Conservation (phyloP, 805 yeast species). For the Candida multigemmis region DNA sequence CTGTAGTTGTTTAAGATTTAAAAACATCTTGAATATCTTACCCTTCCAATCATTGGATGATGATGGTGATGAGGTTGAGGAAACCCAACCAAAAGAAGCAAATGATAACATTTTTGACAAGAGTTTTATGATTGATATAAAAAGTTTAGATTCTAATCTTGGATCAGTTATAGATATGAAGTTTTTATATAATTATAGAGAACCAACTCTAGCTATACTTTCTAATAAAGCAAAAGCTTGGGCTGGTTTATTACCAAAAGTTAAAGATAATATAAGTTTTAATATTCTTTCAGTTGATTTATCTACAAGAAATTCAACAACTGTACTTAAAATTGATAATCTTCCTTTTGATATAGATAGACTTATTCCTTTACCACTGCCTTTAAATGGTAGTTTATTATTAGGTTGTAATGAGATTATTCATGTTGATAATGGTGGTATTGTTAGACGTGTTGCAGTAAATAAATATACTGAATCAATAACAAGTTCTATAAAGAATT, state of each 20-base stretch:
- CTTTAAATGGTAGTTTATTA: conserved; percentile 60
- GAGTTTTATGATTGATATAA: conserved; percentile 53
- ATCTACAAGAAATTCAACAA: conserved; percentile 46
- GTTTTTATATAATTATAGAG: conserved; percentile 66
- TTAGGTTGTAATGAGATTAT: conserved; percentile 71
- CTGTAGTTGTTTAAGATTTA: conserved; percentile 50
- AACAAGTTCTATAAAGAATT: conserved; percentile 25
- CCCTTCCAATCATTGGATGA: conserved; percentile 49
- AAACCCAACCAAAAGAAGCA: conserved; percentile 3
- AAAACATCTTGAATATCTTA: conserved; percentile 62
- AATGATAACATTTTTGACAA: conserved; percentile 27
- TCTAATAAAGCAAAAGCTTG: conserved; percentile 52
- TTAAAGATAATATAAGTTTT: conserved; percentile 54
- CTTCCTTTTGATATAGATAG: conserved; percentile 70
- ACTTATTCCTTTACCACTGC: conserved; percentile 53
- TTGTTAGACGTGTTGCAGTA: conserved; percentile 51
- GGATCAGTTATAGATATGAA: conserved; percentile 61
- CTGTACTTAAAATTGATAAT: conserved; percentile 53
- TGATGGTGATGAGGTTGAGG: conserved; percentile 23
- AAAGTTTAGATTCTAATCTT: conserved; percentile 47
- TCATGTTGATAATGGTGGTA: conserved; percentile 75
- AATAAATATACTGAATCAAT: conserved; percentile 41
- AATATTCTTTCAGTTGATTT: conserved; percentile 64
- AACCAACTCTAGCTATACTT: conserved; percentile 72
- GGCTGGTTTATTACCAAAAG: conserved; percentile 63